A percentile compares a stretch with the other conserved stretches of the same genome.
phyloP scores from a whole-genome alignment of 306 rosid genomes.

The Mimosa pudica region DNA sequence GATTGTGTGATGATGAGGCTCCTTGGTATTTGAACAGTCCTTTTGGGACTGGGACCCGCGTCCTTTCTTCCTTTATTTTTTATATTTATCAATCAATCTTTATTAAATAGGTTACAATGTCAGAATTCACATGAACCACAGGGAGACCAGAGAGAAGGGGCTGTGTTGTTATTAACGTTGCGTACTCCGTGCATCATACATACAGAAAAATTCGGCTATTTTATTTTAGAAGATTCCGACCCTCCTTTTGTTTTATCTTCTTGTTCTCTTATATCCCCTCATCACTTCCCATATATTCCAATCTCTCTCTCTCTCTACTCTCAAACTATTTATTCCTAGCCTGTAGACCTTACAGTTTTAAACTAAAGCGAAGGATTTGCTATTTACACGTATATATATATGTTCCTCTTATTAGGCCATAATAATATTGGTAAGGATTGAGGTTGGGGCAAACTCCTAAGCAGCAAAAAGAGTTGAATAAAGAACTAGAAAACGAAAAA shows the following conservation, averaged over 20 bases:
- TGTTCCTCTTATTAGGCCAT: not conserved
- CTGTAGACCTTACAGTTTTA: not conserved
- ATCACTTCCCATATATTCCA: not conserved
- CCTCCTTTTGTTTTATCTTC: conserved; percentile 10
- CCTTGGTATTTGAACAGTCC: not conserved
- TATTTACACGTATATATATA: too few species aligned
- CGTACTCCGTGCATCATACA: not conserved
- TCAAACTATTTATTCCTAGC: not conserved
- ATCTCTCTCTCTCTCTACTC: not conserved
- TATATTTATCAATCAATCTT: too few species aligned
- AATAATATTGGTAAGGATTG: not conserved
- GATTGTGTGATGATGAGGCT: not conserved
- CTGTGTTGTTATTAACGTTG: too few species aligned
- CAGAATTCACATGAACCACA: too few species aligned
- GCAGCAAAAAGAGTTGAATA: not conserved
- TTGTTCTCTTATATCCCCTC: not conserved
- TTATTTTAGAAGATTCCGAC: conserved; percentile 17
- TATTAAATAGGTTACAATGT: too few species aligned
- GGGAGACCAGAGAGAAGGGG: too few species aligned
- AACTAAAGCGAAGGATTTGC: not conserved
- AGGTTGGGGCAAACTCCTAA: not conserved
- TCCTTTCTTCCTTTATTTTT: too few species aligned
- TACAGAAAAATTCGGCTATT: not conserved
- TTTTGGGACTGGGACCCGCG: not conserved
- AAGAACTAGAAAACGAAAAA: too few species aligned